Evolutionary conservation across 257 asterid species (phyloP), one percentile per base, ranked within the genome.

Genomic region (Anisodus acutangulus): DNA sequence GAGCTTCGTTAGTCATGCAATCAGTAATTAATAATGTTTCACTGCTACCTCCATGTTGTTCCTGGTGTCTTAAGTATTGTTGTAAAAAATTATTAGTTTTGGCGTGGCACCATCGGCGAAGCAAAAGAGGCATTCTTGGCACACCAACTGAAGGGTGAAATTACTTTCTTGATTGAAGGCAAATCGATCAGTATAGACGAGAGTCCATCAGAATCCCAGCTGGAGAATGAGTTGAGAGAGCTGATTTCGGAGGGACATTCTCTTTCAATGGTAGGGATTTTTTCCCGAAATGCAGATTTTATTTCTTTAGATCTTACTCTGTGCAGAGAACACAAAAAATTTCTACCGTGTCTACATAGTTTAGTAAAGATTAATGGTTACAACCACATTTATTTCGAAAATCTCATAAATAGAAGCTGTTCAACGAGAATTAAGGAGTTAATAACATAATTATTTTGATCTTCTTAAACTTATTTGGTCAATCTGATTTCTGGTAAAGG

Each of bases 81-180:
- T 31, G 1, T 31, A 31, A 31, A 31, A 31, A 31, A 0, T 31
- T 31, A 80, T 80, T 82, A 96, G 99, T 97, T 97, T 87, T 97
- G 98, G 98, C 90, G 92, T 41, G 97, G 99, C 63, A 95, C 95
- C 37, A 85, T 95, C 12, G 92, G 78, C 81, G 94, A 95, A 88
- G 98, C 97, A 81, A 90, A 85, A 86, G 95, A 90, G 88, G 93
- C 88, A 26, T 97, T 90, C 90, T 84, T 91, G 45, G 59, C 83
- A 45, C 95, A 87, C 87, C 98, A 91, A 82, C 97, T 94, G 1
- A 95, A 92, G 93, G 98, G 98, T 68, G 98, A 97, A 90, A 95
- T 95, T 79, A 97, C 98, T n/a, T 86, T 97, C 78, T 86, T 97
- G 88, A 87, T 97, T 68, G 97, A 95, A 90, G 98, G 98, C 69